Evolutionary conservation across 2,329 filamentous ascomycete genomes (phyloP).

Genomic region (Calonectria naviculata): DNA sequence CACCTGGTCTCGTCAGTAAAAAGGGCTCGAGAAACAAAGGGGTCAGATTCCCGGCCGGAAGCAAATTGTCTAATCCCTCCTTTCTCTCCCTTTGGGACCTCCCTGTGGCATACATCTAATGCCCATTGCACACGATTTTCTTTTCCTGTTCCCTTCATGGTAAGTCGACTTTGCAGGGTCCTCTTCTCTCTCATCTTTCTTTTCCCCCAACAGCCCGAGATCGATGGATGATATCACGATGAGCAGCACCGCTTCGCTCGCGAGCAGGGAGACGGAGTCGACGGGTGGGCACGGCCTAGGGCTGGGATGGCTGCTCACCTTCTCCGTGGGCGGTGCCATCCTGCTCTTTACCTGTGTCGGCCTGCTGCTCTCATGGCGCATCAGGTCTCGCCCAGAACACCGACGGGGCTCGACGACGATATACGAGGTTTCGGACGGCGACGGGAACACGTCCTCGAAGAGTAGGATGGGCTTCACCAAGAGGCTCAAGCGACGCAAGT

Average conservation of each 20-base stretch:
- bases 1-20: constrained; percentile 23
- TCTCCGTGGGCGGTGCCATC: constrained; percentile 60
- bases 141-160: constrained; percentile 19
- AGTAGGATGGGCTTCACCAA: constrained; percentile 35
- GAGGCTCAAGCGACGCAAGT: constrained; percentile 46
- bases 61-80: constrained; percentile 17
- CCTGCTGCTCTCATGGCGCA: constrained; percentile 53
- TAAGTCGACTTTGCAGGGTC: constrained; percentile 7
- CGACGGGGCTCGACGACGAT: constrained; percentile 35
- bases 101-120: constrained; percentile 24
- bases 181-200: not conserved
- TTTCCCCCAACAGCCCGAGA: not conserved
- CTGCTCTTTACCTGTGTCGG: constrained; percentile 57
- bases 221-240: constrained; percentile 23
- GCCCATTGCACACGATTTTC: constrained; percentile 10
- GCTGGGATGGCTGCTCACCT: constrained; percentile 54
- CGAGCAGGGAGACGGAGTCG: constrained; percentile 17
- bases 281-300: constrained; percentile 36
- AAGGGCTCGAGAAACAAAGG: constrained; percentile 35
- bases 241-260: constrained; percentile 11
- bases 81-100: constrained; percentile 22
- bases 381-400: constrained; percentile 36
- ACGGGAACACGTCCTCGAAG: constrained; percentile 17
- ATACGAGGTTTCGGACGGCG: constrained; percentile 41
- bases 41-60: constrained; percentile 21